A percentile compares a stretch with the other conserved stretches of the same genome.
Evolutionary conservation across 441 rosid genomes (phyloP).

Genomic region (Pelargonium australe): DNA sequence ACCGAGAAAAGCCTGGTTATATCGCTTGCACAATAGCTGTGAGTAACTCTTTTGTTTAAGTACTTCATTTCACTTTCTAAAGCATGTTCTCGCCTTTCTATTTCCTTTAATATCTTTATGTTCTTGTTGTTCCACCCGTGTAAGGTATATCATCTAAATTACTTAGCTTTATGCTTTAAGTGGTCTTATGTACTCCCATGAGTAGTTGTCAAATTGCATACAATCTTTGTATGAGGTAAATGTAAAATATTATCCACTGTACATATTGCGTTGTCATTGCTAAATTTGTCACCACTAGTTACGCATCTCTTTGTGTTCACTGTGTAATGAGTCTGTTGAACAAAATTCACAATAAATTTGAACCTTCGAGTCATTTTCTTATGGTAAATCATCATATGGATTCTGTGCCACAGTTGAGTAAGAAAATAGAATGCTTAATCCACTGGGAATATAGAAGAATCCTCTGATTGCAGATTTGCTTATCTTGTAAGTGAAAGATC

Average conservation of each 20-base stretch:
- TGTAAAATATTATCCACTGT: background rate
- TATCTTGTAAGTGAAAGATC: no score
- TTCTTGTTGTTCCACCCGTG: background rate
- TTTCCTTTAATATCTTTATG: background rate
- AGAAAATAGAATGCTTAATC: no score
- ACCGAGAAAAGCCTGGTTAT: constrained; percentile 76
- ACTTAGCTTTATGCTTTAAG: no score
- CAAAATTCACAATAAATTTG: background rate
- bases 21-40: constrained; percentile 78
- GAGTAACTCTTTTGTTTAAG: constrained; percentile 33
- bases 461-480: no score
- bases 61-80: constrained; percentile 2
- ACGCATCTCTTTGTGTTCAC: background rate
- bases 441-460: no score
- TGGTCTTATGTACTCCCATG: no score
- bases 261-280: background rate
- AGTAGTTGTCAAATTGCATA: no score
- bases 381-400: background rate
- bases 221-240: background rate
- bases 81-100: background rate
- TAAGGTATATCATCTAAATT: no score
- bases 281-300: background rate
- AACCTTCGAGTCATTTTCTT: background rate
- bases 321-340: background rate
- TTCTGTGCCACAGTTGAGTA: no score